These are phyloP conservation scores for Lactarius quietus DNA, from an alignment of 768 basidiomycete species.

Conservation along the genomic window DNA sequence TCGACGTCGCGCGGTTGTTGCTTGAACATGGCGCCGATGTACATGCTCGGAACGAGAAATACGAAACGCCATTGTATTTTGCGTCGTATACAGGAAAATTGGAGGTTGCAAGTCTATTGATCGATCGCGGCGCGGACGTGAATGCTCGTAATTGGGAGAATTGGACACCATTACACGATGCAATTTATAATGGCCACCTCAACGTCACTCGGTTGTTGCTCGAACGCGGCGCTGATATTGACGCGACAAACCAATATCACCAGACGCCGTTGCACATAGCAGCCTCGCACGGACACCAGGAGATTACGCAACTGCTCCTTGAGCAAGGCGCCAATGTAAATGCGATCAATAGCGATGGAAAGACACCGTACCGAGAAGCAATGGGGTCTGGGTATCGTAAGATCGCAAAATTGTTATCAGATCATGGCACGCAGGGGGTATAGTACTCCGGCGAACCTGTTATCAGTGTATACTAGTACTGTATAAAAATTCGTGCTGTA, in stretches of 20 bases:
- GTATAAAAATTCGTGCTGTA: too few species aligned
- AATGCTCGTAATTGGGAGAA: neutral
- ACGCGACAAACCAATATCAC: rapidly evolving
- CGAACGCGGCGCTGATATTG: neutral
- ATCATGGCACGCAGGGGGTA: neutral
- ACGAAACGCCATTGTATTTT: neutral
- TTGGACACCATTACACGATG: neutral
- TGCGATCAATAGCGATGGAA: neutral
- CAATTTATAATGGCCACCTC: neutral
- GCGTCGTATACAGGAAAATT: neutral
- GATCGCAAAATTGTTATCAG: neutral
- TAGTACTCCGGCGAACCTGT: neutral
- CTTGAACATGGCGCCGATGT: neutral
- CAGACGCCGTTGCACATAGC: neutral
- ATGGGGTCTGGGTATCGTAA: neutral
- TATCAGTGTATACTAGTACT: neutral
- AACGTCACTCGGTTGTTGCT: neutral
- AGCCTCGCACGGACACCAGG: rapidly evolving
- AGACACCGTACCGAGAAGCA: neutral
- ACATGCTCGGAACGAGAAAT: neutral
- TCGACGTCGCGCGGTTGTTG: neutral
- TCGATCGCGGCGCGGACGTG: neutral
- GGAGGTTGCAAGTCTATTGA: neutral
- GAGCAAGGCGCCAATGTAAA: neutral
- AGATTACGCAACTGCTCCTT: neutral